These are phyloP conservation scores for Floccularia luteovirens DNA, from an alignment of 768 basidiomycete species.

Conservation along the genomic window DNA sequence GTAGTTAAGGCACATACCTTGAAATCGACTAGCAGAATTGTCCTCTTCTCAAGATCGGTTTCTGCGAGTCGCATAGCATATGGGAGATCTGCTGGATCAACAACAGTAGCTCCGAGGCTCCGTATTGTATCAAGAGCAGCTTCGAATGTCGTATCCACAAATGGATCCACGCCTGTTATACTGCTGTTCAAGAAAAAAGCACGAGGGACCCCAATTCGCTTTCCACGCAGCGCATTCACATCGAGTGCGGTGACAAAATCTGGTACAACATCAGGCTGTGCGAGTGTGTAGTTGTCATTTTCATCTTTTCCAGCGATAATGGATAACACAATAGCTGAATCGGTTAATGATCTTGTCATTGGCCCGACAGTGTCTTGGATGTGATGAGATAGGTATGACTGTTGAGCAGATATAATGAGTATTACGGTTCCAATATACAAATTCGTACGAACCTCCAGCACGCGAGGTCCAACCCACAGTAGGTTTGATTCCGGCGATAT, in stretches of 20 bases:
- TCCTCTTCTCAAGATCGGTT: conserved; percentile 47
- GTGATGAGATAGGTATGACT: conserved; percentile 52
- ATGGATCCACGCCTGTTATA: conserved; percentile 22
- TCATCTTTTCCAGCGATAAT: conserved; percentile 48
- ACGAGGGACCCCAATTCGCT: conserved; percentile 48
- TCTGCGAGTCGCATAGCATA: conserved; percentile 39
- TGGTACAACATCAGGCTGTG: conserved; percentile 42
- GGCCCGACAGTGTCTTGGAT: conserved; percentile 58
- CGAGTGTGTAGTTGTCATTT: conserved; percentile 45
- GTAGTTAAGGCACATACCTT: conserved; percentile 29
- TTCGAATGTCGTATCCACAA: conserved; percentile 29
- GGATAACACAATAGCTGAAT: conserved; percentile 47
- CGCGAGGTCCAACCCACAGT: conserved; percentile 53
- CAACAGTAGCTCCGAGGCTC: conserved; percentile 38
- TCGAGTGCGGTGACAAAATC: conserved; percentile 48
- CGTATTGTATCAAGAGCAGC: conserved; percentile 26
- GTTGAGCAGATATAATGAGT: neutral
- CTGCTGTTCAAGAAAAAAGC: conserved; percentile 23
- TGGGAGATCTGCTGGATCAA: conserved; percentile 58
- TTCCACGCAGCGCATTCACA: conserved; percentile 36
- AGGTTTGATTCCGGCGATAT: conserved; percentile 53
- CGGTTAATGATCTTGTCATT: conserved; percentile 42
- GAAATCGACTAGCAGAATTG: conserved; percentile 48
- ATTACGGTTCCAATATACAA: neutral
- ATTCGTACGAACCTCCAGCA: conserved; percentile 35